A percentile compares a stretch with the other conserved stretches of the same genome.
phyloP scores from a whole-genome alignment of 1,139 yeast species.

The Candida sp. region DNA sequence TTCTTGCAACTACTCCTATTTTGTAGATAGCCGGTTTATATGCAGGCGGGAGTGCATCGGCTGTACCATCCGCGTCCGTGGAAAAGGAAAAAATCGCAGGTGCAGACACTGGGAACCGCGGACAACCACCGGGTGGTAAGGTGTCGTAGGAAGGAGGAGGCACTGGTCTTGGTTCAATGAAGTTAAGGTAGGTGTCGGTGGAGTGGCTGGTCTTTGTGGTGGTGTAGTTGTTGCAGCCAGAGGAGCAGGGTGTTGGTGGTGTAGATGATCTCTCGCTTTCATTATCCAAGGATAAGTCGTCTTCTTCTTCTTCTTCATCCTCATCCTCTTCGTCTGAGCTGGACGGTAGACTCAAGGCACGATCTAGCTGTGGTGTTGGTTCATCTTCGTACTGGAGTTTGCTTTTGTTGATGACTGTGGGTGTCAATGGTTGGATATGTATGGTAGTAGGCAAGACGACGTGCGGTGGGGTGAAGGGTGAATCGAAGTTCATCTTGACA shows the following conservation, averaged over 20 bases:
- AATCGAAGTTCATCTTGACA: constrained; percentile 7
- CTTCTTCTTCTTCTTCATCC: constrained; percentile 6
- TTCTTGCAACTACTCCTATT: constrained; percentile 55
- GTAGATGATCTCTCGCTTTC: constrained; percentile 8
- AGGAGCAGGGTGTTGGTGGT: constrained; percentile 15
- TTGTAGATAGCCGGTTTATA: constrained; percentile 65
- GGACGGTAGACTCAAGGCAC: constrained; percentile 6
- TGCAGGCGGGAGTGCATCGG: constrained; percentile 38
- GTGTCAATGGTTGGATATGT: constrained; percentile 11
- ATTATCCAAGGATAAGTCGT: constrained; percentile 8
- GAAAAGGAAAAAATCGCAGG: constrained; percentile 11
- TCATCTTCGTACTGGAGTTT: constrained; percentile 1
- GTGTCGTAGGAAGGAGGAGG: constrained; percentile 51
- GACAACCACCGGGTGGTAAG: constrained; percentile 55
- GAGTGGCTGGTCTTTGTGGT: neutral
- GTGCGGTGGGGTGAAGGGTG: neutral
- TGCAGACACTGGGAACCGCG: constrained; percentile 48
- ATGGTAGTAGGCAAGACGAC: constrained; percentile 7
- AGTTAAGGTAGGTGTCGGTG: constrained; percentile 30
- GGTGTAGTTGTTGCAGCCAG: neutral
- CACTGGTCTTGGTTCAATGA: constrained; percentile 56
- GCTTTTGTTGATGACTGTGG: constrained; percentile 1
- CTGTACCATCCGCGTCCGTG: neutral
- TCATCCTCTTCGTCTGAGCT: constrained; percentile 8
- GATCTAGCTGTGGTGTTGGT: constrained; percentile 1